Evolutionary conservation across 495 filamentous ascomycete species (phyloP).

Genomic region (Aspergillus olivimuriae): DNA sequence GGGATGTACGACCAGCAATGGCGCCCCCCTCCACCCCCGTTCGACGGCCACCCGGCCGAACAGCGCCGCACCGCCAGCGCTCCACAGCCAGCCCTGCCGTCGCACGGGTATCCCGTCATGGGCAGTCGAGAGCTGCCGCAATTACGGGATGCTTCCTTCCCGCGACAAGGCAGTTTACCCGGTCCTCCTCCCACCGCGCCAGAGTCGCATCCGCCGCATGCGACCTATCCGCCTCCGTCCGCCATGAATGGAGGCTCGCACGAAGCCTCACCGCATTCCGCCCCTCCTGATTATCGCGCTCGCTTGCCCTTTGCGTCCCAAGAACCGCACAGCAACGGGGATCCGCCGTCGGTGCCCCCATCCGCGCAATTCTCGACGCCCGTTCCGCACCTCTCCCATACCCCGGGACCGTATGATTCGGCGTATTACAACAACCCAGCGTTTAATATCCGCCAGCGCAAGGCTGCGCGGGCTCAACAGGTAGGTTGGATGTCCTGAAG

Average conservation of each 20-base stretch:
- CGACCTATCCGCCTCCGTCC: constrained; percentile 21
- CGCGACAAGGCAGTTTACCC: constrained; percentile 29
- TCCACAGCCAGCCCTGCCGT: constrained; percentile 22
- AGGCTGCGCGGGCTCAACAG: constrained; percentile 37
- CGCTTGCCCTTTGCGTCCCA: constrained; percentile 29
- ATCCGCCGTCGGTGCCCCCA: constrained; percentile 17
- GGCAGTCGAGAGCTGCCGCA: constrained; percentile 38
- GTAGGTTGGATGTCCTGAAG: too few relatives aligned
- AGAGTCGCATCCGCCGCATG: constrained; percentile 22
- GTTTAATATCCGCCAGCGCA: constrained; percentile 34
- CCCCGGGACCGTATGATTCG: constrained; percentile 26
- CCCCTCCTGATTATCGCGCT: constrained; percentile 32
- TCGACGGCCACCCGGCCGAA: constrained; percentile 26
- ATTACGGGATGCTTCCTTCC: constrained; percentile 31
- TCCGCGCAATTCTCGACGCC: constrained; percentile 21
- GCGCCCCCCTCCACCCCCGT: constrained; percentile 28
- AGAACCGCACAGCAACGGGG: constrained; percentile 22
- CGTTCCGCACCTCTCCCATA: constrained; percentile 16
- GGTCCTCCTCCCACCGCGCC: constrained; percentile 23
- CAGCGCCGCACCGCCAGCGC: constrained; percentile 28
- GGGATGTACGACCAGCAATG: constrained; percentile 29
- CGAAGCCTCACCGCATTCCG: constrained; percentile 31
- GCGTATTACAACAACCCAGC: constrained; percentile 27
- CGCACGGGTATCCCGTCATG: constrained; percentile 26
- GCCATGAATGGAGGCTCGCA: constrained; percentile 33